Evolutionary conservation across 129 eudicot species (phyloP).

Genomic region (Sambucus nigra): DNA sequence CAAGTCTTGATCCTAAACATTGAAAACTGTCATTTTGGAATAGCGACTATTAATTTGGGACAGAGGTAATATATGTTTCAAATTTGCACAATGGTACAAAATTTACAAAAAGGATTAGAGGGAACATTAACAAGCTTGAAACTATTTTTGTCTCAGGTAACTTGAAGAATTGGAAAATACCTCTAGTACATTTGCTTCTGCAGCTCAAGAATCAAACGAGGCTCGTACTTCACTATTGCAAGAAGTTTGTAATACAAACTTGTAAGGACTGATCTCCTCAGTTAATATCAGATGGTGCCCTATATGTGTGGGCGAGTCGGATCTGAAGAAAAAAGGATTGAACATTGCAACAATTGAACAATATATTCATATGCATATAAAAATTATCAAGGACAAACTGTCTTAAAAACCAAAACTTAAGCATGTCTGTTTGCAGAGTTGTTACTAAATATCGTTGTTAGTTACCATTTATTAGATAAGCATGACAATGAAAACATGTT

Average conservation of each 20-base stretch:
- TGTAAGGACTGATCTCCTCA: constrained; percentile 12
- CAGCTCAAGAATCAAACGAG: constrained; percentile 4
- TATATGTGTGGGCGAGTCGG: constrained; percentile 57
- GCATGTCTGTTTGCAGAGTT: background rate
- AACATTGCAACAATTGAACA: background rate
- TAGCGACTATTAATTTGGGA: no score
- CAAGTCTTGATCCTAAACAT: no score
- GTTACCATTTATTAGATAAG: background rate
- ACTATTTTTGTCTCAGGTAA: no score
- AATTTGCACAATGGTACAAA: background rate
- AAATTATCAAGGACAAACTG: background rate
- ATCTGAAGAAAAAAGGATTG: constrained; percentile 37
- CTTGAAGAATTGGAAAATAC: background rate
- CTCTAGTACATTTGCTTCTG: background rate
- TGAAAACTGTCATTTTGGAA: no score
- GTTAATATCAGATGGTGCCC: constrained; percentile 35
- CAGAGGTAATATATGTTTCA: no score
- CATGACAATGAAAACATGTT: no score
- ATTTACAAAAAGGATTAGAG: background rate
- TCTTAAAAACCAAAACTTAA: background rate
- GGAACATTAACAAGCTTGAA: no score
- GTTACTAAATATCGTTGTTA: background rate
- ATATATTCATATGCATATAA: background rate
- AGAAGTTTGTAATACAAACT: constrained; percentile 1
- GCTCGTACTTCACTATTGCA: background rate